Conservation (phyloP, 2,329 filamentous ascomycete species). For the Aspergillus fumigatiaffinis region DNA sequence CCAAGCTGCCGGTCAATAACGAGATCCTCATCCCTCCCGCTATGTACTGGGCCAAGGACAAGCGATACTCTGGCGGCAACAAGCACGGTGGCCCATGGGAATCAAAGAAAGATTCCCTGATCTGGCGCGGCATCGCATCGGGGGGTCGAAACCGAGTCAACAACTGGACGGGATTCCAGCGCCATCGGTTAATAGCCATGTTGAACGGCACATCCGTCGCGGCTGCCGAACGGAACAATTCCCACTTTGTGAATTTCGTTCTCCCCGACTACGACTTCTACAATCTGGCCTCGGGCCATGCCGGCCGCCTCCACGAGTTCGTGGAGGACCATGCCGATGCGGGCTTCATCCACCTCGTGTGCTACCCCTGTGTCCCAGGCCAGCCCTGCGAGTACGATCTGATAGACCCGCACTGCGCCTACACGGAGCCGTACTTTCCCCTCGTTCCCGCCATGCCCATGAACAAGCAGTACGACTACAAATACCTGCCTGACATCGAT, state of each 20-base stretch:
- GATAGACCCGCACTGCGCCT: conserved; percentile 38
- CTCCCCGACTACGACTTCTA: conserved; percentile 41
- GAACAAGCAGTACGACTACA: conserved; percentile 48
- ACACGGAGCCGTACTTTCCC: conserved; percentile 41
- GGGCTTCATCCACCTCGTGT: conserved; percentile 43
- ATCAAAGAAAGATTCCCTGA: conserved; percentile 37
- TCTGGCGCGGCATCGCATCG: conserved; percentile 48
- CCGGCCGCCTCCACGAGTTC: conserved; percentile 37
- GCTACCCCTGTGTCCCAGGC: conserved; percentile 32
- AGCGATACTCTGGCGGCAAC: conserved; percentile 39
- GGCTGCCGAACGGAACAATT: conserved; percentile 43
- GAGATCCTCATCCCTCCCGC: conserved; percentile 50
- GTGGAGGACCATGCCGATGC: conserved; percentile 38
- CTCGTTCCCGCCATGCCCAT: conserved; percentile 27
- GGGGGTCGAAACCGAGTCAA: conserved; percentile 45
- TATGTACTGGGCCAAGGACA: conserved; percentile 47
- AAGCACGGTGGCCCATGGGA: conserved; percentile 39
- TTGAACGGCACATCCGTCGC: conserved; percentile 61
- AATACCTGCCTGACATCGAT: conserved; percentile 73
- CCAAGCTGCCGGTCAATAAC: conserved; percentile 49
- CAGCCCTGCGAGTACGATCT: conserved; percentile 9
- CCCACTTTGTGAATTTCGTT: conserved; percentile 28
- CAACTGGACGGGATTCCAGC: conserved; percentile 70
- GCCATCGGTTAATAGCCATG: conserved; percentile 71
- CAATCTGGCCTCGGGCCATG: conserved; percentile 26